Percentiles rank a stretch among this genome's conserved stretches.
These are phyloP conservation scores for Globisporangium heterothallicum DNA, from an alignment of 352 stramenopile genomes.

Conservation along the genomic window DNA sequence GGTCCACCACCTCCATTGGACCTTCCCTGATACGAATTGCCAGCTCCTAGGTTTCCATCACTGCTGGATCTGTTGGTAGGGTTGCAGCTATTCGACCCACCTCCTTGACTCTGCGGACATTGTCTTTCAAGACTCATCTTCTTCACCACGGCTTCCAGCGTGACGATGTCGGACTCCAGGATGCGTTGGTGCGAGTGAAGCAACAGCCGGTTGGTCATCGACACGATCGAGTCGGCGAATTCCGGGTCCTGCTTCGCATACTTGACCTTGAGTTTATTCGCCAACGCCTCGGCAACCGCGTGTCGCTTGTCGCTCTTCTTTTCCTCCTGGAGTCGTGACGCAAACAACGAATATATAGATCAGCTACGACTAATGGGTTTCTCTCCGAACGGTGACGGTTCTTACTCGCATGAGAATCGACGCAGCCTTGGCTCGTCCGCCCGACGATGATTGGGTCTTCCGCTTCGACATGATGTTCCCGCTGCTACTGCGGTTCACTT, in stretches of 20 bases:
- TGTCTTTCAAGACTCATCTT: conserved; percentile 57
- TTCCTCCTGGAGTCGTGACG: conserved; percentile 39
- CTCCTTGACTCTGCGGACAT: conserved; percentile 8
- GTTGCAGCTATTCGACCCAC: conserved; percentile 3
- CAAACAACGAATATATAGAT: not conserved
- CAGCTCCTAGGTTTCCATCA: conserved; percentile 1
- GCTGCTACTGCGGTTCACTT: conserved; percentile 19
- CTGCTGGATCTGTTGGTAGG: conserved; percentile 6
- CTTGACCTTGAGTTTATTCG: conserved; percentile 40
- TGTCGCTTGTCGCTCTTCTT: conserved; percentile 59
- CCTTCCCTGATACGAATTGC: too few relatives aligned
- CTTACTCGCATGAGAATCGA: conserved; percentile 29
- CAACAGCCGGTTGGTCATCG: conserved; percentile 48
- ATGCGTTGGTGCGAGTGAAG: conserved; percentile 45
- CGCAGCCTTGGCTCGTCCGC: conserved; percentile 26
- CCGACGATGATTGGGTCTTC: conserved; percentile 3
- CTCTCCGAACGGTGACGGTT: too few relatives aligned
- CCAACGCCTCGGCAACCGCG: conserved; percentile 45
- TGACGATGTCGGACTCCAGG: conserved; percentile 52
- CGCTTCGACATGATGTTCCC: conserved; percentile 14
- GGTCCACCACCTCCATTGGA: conserved; percentile 13
- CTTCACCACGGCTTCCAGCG: conserved; percentile 53
- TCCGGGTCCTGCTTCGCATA: conserved; percentile 52
- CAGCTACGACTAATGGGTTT: not conserved
- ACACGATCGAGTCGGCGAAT: conserved; percentile 50